Evolutionary conservation across 1,284 basidiomycete species (phyloP).

Genomic region (Cystobasidium slooffiae): DNA sequence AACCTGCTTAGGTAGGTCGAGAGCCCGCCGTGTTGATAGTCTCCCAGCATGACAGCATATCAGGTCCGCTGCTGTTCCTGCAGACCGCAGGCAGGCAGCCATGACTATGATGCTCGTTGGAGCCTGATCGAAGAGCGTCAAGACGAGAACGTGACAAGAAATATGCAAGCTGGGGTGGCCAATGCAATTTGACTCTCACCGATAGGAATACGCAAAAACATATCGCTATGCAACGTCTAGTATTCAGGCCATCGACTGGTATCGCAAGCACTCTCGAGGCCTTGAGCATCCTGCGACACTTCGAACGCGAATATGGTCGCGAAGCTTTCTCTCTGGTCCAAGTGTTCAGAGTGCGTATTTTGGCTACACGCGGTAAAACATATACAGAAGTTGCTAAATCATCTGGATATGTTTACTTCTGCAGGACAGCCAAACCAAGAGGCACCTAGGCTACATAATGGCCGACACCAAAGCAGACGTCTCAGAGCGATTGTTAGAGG

Average conservation of each 20-base stretch:
- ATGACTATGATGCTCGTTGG: not conserved
- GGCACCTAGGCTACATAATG: slow-evolving; percentile 35
- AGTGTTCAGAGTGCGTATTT: slow-evolving; percentile 17
- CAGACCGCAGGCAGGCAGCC: slow-evolving; percentile 4
- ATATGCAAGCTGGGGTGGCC: not conserved
- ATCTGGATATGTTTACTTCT: not conserved
- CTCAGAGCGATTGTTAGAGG: slow-evolving; percentile 1
- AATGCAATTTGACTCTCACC: no score
- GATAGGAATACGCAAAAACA: no score
- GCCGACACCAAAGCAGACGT: not conserved
- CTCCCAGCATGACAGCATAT: not conserved
- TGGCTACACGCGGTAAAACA: not conserved
- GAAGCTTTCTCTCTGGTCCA: slow-evolving; percentile 20
- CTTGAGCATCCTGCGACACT: slow-evolving; percentile 33
- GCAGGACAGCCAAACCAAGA: slow-evolving; percentile 33
- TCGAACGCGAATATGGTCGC: slow-evolving; percentile 20
- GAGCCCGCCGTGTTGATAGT: not conserved
- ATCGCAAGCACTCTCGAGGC: slow-evolving; percentile 37
- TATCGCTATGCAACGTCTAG: slow-evolving; percentile 18
- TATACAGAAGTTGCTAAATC: not conserved
- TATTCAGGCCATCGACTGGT: slow-evolving; percentile 16
- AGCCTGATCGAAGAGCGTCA: slow-evolving; percentile 10
- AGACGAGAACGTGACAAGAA: not conserved
- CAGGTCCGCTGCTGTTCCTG: not conserved
- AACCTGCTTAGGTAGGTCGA: no score